Base-by-base conservation (phyloP, 305 asterid genomes). In the Fraxinus nigra region DNA sequence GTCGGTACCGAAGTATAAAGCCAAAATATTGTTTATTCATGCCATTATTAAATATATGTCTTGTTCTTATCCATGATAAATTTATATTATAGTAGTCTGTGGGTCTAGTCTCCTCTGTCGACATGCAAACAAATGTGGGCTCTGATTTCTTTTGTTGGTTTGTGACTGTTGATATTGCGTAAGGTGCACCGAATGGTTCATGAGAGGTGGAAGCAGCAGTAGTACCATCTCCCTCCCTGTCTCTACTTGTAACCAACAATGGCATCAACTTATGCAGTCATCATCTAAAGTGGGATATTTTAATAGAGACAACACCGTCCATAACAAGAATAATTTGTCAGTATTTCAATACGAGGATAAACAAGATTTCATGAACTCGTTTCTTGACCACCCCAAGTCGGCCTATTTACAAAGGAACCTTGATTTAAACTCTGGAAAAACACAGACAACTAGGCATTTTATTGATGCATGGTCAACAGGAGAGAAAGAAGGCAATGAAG, bases 171-270 rank as follows among this genome's bases (percentile, higher is more conserved):
- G 43, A 78, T 73, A 20, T 78, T 61, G 65, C 9, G 74, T 87
- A 82, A 92, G 93, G 83, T 48, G 85, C 85, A 69, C 84, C 10
- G 93, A 87, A 81, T 89, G 92, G 94, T 81, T 90, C 78, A 85
- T 82, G 87, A 84, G 89, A 84, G n/a, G 33, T 24, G 33, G 24
- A 22, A 24, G 14, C 33, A 9, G 33, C 18, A 88, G 87, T 48
- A 88, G 87, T 84, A 69, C 84, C 63, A 76, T 38, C 48, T 1
- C 14, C 14, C 13, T 67, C 85, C 85, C 82, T 40, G 72, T 78
- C 84, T 78, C 82, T 72, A 72, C 80, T 28, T 18, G 79, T 32
- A 8, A 20, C 72, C 33, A 7, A 2, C 30, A n/a, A 61, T 61
- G 72, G 33, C 72, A 63, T 63, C 72, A 63, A n/a, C 34, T 22